Percentiles rank a stretch among this genome's conserved stretches.
These are phyloP conservation scores for Chrysoporthe austroafricana DNA, from an alignment of 2,329 filamentous ascomycete genomes.

Conservation along the genomic window DNA sequence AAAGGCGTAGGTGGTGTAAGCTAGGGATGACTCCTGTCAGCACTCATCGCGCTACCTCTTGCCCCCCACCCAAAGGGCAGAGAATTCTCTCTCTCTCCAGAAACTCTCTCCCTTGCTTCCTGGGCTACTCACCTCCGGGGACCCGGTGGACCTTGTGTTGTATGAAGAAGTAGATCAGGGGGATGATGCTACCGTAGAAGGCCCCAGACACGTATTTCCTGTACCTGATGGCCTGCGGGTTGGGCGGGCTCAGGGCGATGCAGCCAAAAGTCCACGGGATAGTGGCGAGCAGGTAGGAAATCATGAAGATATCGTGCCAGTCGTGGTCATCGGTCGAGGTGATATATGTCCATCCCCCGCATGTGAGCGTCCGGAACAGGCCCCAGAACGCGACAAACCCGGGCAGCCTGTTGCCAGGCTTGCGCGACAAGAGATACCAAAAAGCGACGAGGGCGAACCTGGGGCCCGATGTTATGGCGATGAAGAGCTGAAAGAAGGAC, in stretches of 20 bases:
- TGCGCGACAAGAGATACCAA: slow-evolving; percentile 87
- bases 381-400: slow-evolving; percentile 81
- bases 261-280: slow-evolving; percentile 95
- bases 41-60: neutral
- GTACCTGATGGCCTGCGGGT: slow-evolving; percentile 81
- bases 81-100: too few relatives aligned
- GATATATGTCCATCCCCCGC: slow-evolving; percentile 97
- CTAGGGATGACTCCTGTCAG: slow-evolving; percentile 50
- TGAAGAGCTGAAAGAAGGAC: slow-evolving; percentile 96
- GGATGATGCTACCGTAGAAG: slow-evolving; percentile 91
- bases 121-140: slow-evolving; percentile 73
- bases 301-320: slow-evolving; percentile 99
- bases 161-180: slow-evolving; percentile 95
- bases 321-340: slow-evolving; percentile 98
- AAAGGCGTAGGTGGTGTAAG: slow-evolving; percentile 96
- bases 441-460: slow-evolving; percentile 88
- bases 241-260: slow-evolving; percentile 83
- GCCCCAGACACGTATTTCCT: slow-evolving; percentile 80
- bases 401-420: slow-evolving; percentile 74
- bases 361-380: slow-evolving; percentile 86
- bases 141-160: slow-evolving; percentile 97
- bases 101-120: neutral
- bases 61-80: too few relatives aligned
- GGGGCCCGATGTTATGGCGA: slow-evolving; percentile 93
- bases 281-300: slow-evolving; percentile 92